A percentile compares a stretch with the other conserved stretches of the same genome.
Evolutionary conservation across 2,329 filamentous ascomycete genomes (phyloP).

Genomic region (Colletotrichum australisinense): DNA sequence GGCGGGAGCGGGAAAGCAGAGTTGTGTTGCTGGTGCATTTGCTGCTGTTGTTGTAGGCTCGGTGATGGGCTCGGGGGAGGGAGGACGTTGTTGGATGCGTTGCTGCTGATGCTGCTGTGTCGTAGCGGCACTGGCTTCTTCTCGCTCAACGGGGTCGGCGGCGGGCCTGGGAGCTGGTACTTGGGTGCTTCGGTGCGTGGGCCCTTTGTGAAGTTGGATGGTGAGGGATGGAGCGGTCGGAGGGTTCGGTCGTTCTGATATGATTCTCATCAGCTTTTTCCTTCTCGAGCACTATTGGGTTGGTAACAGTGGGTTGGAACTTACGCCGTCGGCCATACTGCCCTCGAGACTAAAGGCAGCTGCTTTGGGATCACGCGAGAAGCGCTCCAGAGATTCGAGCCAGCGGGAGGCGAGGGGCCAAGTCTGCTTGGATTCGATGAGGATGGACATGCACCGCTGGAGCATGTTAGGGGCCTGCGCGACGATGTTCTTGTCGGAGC

Average conservation of each 20-base stretch:
- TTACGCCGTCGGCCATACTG: conserved; percentile 61
- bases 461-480: conserved; percentile 59
- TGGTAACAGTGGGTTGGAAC: not conserved
- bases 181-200: conserved; percentile 34
- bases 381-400: conserved; percentile 61
- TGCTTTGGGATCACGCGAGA: conserved; percentile 56
- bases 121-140: conserved; percentile 18
- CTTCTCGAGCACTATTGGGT: too few relatives aligned
- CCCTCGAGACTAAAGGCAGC: conserved; percentile 53
- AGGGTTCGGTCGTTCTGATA: conserved; percentile 46
- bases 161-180: conserved; percentile 26
- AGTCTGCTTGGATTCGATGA: conserved; percentile 60
- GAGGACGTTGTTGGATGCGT: conserved; percentile 36
- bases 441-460: conserved; percentile 55
- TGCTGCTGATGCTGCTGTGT: conserved; percentile 27
- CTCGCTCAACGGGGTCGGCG: conserved; percentile 23
- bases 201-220: conserved; percentile 37
- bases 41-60: conserved; percentile 24
- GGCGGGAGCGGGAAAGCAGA: conserved; percentile 22
- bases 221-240: conserved; percentile 35
- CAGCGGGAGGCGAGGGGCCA: conserved; percentile 66
- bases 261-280: not conserved
- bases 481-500: conserved; percentile 52
- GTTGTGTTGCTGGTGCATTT: conserved; percentile 16
- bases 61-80: conserved; percentile 36